These are phyloP conservation scores for Xylariaceae sp. DNA, from an alignment of 2,329 filamentous ascomycete genomes.

Conservation along the genomic window DNA sequence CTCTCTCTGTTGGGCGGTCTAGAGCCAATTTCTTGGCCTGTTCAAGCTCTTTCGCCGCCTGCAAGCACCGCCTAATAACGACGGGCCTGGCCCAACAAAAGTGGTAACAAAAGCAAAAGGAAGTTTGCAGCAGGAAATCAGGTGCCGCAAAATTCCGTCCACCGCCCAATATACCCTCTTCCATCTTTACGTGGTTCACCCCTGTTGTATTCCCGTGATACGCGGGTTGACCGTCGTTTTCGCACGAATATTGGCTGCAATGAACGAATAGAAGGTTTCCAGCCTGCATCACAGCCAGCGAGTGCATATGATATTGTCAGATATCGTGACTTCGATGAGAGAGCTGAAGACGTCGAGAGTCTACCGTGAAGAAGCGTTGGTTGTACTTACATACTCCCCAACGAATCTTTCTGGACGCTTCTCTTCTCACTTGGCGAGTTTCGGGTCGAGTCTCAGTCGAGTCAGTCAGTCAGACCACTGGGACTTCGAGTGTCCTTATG, in stretches of 20 bases:
- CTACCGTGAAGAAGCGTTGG: not conserved
- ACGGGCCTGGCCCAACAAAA: not conserved
- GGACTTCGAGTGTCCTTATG: not conserved
- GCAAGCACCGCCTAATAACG: not conserved
- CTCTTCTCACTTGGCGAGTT: not conserved
- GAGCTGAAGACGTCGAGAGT: not conserved
- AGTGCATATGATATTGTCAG: not conserved
- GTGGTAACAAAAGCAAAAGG: not conserved
- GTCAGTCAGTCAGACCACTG: not conserved
- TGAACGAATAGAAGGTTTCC: not conserved
- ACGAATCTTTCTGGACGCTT: not conserved
- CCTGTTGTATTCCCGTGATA: not conserved
- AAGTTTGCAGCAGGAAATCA: not conserved
- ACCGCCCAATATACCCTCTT: not conserved
- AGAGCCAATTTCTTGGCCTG: not conserved
- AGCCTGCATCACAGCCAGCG: not conserved
- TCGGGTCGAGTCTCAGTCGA: not conserved
- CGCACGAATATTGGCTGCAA: not conserved
- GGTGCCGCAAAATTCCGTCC: not conserved
- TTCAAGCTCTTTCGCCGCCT: not conserved
- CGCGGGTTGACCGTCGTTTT: not conserved
- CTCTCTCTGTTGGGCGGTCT: not conserved
- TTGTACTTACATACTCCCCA: not conserved
- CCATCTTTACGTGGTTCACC: not conserved
- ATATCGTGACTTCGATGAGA: not conserved